A percentile compares a stretch with the other conserved stretches of the same genome.
Conservation (phyloP, 176 grass and related monocot species). For the Cocos nucifera region DNA sequence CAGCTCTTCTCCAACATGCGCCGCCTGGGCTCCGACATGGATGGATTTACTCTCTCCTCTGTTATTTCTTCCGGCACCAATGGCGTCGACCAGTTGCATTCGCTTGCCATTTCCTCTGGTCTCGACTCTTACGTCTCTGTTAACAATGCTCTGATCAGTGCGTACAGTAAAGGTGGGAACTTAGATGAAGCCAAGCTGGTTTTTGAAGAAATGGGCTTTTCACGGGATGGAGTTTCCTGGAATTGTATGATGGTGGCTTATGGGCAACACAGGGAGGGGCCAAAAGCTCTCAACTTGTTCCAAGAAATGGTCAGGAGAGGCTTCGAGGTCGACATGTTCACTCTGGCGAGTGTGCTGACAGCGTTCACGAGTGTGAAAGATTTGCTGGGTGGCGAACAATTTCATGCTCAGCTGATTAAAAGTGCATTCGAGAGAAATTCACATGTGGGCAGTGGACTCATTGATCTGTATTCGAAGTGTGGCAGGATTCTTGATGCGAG, state of each 20-base stretch:
- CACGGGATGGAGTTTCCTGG: conserved; percentile 27
- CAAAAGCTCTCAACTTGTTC: conserved; percentile 29
- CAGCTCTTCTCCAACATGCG: conserved; percentile 24
- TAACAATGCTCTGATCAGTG: conserved; percentile 34
- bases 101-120: conserved; percentile 11
- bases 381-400: conserved; percentile 15
- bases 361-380: conserved; percentile 22
- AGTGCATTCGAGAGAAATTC: conserved; percentile 7
- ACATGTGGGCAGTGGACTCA: conserved; percentile 29
- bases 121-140: conserved; percentile 27
- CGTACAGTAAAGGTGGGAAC: conserved; percentile 24
- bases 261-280: conserved; percentile 24
- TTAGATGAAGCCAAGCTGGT: conserved; percentile 21
- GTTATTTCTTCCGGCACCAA: conserved; percentile 1
- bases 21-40: conserved; percentile 12
- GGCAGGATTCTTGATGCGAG: conserved; percentile 19
- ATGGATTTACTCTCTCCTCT: conserved; percentile 30
- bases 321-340: conserved; percentile 26
- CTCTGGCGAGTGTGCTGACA: conserved; percentile 33
- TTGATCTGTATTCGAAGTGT: conserved; percentile 37
- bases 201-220: conserved; percentile 7
- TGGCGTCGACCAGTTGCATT: conserved; percentile 26
- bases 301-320: conserved; percentile 30
- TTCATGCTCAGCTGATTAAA: conserved; percentile 32
- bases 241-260: conserved; percentile 44